Percentiles rank a stretch among this genome's conserved stretches.
These are phyloP conservation scores for Russula olivacea DNA, from an alignment of 768 basidiomycete species.

Conservation along the genomic window DNA sequence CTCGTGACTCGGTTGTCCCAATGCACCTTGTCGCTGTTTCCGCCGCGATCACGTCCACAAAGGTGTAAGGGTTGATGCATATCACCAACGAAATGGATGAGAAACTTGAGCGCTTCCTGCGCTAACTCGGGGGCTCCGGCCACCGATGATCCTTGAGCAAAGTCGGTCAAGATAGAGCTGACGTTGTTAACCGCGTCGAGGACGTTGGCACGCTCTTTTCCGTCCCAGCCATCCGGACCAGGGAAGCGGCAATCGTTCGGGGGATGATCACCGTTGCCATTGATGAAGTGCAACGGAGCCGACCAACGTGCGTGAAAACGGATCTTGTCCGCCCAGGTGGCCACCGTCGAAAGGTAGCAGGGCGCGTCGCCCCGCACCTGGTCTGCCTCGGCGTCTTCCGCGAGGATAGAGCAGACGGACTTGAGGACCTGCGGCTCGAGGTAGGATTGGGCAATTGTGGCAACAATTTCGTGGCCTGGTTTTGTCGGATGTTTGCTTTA, in stretches of 20 bases:
- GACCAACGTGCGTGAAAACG: slow-evolving; percentile 57
- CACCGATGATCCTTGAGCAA: slow-evolving; percentile 30
- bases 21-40: slow-evolving; percentile 69
- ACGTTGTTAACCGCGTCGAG: slow-evolving; percentile 75
- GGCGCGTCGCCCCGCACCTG: slow-evolving; percentile 33
- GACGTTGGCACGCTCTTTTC: slow-evolving; percentile 53
- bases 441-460: slow-evolving; percentile 91
- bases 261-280: slow-evolving; percentile 72
- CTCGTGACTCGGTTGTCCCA: slow-evolving; percentile 71
- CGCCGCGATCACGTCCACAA: slow-evolving; percentile 80
- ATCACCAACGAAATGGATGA: slow-evolving; percentile 91
- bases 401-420: slow-evolving; percentile 66
- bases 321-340: slow-evolving; percentile 82
- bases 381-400: slow-evolving; percentile 28
- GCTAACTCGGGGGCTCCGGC: slow-evolving; percentile 36
- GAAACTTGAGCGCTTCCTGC: slow-evolving; percentile 83
- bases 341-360: slow-evolving; percentile 78
- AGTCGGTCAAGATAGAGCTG: slow-evolving; percentile 53
- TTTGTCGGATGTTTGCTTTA: not conserved
- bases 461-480: slow-evolving; percentile 84
- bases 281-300: slow-evolving; percentile 68
- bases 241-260: slow-evolving; percentile 70
- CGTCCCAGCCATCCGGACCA: slow-evolving; percentile 69
- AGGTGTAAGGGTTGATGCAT: slow-evolving; percentile 93
- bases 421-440: slow-evolving; percentile 67